Evolutionary conservation across 1,139 yeast genomes (phyloP).

Genomic region (Protomyces arabidopsidicola): DNA sequence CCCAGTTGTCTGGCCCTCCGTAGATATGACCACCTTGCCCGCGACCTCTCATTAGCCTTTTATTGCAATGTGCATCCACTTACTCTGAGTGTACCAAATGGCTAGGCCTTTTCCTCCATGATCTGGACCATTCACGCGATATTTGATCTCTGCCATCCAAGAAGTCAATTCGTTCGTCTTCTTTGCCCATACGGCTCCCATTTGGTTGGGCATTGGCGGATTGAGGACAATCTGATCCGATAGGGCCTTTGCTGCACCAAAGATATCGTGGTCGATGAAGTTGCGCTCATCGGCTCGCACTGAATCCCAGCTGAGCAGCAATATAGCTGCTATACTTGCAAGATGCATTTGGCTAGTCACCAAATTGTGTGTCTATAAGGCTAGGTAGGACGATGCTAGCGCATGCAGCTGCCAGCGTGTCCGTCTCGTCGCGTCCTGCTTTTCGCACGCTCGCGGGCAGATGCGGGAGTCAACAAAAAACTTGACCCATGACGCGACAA

Average conservation of each 20-base stretch:
- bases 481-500: too few relatives aligned
- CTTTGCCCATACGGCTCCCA: slow-evolving; percentile 40
- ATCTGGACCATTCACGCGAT: slow-evolving; percentile 38
- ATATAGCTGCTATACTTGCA: too few relatives aligned
- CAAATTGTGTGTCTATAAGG: too few relatives aligned
- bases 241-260: slow-evolving; percentile 18
- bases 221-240: slow-evolving; percentile 12
- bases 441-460: too few relatives aligned
- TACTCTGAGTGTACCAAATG: slow-evolving; percentile 39
- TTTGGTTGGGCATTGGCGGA: slow-evolving; percentile 28
- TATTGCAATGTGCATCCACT: not conserved
- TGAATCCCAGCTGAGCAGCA: too few relatives aligned
- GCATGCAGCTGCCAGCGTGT: too few relatives aligned
- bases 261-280: not conserved
- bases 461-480: too few relatives aligned
- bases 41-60: slow-evolving; percentile 6
- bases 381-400: too few relatives aligned
- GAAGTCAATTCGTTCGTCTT: slow-evolving; percentile 36
- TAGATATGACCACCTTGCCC: slow-evolving; percentile 39
- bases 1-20: slow-evolving; percentile 42
- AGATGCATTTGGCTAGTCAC: too few relatives aligned
- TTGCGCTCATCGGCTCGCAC: not conserved
- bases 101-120: slow-evolving; percentile 41
- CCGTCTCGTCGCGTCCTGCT: too few relatives aligned
- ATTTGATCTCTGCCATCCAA: slow-evolving; percentile 40